A percentile compares a stretch with the other conserved stretches of the same genome.
Conservation (phyloP, 2,329 filamentous ascomycete genomes). For the Mollisiaceae sp. region DNA sequence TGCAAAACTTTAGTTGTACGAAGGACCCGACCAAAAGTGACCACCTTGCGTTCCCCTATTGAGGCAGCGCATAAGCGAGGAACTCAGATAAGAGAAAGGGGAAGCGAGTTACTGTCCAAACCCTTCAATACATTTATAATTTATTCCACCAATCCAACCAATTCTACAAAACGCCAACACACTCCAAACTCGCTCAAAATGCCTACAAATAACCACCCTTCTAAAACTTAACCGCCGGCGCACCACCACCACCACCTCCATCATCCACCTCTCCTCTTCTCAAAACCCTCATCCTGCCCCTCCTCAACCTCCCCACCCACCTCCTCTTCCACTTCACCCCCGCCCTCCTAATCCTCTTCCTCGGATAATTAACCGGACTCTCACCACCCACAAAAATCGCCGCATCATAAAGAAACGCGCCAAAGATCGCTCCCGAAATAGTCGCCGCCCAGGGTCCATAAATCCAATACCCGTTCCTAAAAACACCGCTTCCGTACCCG, state of each 20-base stretch:
- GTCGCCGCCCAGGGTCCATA: slow-evolving; percentile 50
- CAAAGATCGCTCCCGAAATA: slow-evolving; percentile 47
- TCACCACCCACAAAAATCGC: slow-evolving; percentile 57
- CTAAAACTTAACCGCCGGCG: not conserved
- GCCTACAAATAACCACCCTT: too few relatives aligned
- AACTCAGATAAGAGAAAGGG: not conserved
- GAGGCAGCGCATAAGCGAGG: not conserved
- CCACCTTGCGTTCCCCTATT: too few relatives aligned
- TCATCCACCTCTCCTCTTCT: not conserved
- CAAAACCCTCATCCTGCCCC: slow-evolving; percentile 3
- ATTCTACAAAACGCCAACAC: not conserved
- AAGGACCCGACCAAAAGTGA: too few relatives aligned
- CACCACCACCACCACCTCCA: not conserved
- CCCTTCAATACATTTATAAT: not conserved
- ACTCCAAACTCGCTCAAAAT: too few relatives aligned
- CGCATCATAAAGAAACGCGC: slow-evolving; percentile 56
- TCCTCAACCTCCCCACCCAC: slow-evolving; percentile 33
- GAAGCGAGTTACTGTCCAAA: not conserved
- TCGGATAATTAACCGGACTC: slow-evolving; percentile 56
- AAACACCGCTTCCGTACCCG: slow-evolving; percentile 51
- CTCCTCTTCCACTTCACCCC: slow-evolving; percentile 50
- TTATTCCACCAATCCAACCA: not conserved
- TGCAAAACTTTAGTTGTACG: too few relatives aligned
- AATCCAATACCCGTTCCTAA: slow-evolving; percentile 46
- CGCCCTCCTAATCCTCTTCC: slow-evolving; percentile 48